These are phyloP conservation scores for Thinopyrum elongatum DNA, from an alignment of 176 grass and related monocot species.

Conservation along the genomic window DNA sequence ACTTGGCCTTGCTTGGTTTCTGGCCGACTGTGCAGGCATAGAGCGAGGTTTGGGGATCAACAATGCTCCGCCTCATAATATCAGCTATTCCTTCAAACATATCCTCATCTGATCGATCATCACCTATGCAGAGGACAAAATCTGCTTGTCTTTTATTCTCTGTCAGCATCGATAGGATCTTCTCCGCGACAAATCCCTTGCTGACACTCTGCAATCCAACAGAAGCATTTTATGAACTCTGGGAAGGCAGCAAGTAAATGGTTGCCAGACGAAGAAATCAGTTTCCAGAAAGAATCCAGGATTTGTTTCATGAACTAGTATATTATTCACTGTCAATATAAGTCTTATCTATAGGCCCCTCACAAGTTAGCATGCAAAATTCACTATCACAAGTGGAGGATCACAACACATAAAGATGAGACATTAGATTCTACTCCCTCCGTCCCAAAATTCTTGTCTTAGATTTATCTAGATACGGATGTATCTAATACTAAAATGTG, in stretches of 20 bases:
- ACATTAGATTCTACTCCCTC: not conserved
- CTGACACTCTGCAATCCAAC: slow-evolving; percentile 50
- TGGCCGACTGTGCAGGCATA: slow-evolving; percentile 69
- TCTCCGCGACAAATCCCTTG: slow-evolving; percentile 66
- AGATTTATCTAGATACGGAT: no score
- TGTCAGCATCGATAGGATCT: slow-evolving; percentile 52
- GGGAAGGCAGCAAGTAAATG: not conserved
- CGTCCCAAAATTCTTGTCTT: no score
- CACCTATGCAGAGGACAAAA: slow-evolving; percentile 63
- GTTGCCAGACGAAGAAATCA: not conserved
- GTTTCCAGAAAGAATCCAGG: not conserved
- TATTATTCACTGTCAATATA: not conserved
- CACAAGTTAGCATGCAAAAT: not conserved
- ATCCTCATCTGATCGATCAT: slow-evolving; percentile 72
- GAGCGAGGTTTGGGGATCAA: slow-evolving; percentile 42
- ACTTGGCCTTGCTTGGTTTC: slow-evolving; percentile 71
- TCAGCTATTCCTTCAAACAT: slow-evolving; percentile 66
- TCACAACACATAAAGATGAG: not conserved
- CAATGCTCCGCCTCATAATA: slow-evolving; percentile 40
- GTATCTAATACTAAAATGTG: no score
- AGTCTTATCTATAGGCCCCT: not conserved
- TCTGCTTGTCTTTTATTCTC: slow-evolving; percentile 53
- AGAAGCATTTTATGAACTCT: slow-evolving; percentile 16
- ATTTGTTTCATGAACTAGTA: not conserved
- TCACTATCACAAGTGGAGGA: not conserved